Evolutionary conservation across 2,329 filamentous ascomycete genomes (phyloP).

Genomic region (Cladophialophora carrionii): DNA sequence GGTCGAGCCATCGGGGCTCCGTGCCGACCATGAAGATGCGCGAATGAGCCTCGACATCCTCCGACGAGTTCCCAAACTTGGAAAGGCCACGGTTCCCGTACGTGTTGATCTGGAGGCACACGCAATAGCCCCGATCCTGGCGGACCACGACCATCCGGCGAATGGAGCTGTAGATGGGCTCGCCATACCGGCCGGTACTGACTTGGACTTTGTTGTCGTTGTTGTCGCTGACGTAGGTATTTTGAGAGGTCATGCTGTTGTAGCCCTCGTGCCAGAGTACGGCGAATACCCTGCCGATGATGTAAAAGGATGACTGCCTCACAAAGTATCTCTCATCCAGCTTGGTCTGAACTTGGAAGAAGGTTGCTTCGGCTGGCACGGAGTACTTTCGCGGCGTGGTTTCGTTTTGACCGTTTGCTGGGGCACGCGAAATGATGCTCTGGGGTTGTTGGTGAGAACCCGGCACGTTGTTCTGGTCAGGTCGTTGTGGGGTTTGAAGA

Average conservation of each 20-base stretch:
- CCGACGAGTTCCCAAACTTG: constrained; percentile 44
- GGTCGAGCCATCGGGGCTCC: constrained; percentile 23
- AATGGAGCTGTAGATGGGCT: constrained; percentile 40
- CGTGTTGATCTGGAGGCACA: constrained; percentile 47
- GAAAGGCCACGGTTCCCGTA: constrained; percentile 45
- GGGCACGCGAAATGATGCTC: no score
- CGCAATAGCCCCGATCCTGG: constrained; percentile 38
- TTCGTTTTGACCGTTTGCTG: not conserved
- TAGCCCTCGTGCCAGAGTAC: constrained; percentile 9
- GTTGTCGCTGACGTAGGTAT: not conserved
- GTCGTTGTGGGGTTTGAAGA: not conserved
- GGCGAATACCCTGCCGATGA: constrained; percentile 5
- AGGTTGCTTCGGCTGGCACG: not conserved
- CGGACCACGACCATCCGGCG: constrained; percentile 45
- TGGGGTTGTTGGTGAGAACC: not conserved
- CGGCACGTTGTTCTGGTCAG: not conserved
- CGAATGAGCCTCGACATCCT: constrained; percentile 42
- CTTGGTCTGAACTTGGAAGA: not conserved
- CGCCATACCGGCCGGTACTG: constrained; percentile 20
- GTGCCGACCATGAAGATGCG: constrained; percentile 41
- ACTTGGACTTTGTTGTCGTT: not conserved
- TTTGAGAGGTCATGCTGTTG: not conserved
- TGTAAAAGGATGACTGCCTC: constrained; percentile 1
- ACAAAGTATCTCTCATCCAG: not conserved
- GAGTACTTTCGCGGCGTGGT: not conserved